Base-by-base conservation (phyloP, 768 basidiomycete species). In the Boletus vermiculosoides region DNA sequence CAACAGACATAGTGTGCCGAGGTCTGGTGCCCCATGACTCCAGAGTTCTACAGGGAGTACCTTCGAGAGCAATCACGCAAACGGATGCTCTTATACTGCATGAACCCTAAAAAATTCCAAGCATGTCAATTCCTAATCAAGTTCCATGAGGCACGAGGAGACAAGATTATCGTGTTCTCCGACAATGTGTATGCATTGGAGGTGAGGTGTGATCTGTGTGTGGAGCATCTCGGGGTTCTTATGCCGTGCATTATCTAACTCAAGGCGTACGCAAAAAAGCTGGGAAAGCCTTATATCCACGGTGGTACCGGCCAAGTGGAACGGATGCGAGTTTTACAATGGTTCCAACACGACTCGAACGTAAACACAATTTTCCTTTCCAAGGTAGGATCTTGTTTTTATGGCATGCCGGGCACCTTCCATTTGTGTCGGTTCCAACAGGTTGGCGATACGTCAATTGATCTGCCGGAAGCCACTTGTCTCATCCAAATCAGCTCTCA, bases 21-120 rank as follows among this genome's bases (percentile, higher is more conserved):
- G 74, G 97, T 99, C 9, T 99, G 97, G 97, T 99, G 97, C 70
- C 92, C 93, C 18, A 98, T 99, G 97, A 96, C 97, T 20, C 96
- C 97, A 6, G 95, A 98, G 71, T 99, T 99, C 72, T 99, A 98
- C 73, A 86, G 92, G 61, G 95, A 99, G 74, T 99, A 99, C 70
- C 82, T 99, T 62, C 81, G 91, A 59, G 92, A 94, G 71, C 88
- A 91, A 69, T 91, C 92, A 34, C 83, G 97, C 57, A 94, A 96
- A 72, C 86, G 92, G 62, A 97, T 97, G 85, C 79, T 99, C 41
- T 78, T 99, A 8, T 98, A 98, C 69, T 98, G 94, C 81, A 99
- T 98, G 97, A 99, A 99, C 68, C 97, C 97, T 15, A 93, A 91
- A 70, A 99, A 99, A 78, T 98, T 99, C 73, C 97, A 99, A 73